Evolutionary conservation across 768 basidiomycete species (phyloP).

Genomic region (Chalciporus chontae): DNA sequence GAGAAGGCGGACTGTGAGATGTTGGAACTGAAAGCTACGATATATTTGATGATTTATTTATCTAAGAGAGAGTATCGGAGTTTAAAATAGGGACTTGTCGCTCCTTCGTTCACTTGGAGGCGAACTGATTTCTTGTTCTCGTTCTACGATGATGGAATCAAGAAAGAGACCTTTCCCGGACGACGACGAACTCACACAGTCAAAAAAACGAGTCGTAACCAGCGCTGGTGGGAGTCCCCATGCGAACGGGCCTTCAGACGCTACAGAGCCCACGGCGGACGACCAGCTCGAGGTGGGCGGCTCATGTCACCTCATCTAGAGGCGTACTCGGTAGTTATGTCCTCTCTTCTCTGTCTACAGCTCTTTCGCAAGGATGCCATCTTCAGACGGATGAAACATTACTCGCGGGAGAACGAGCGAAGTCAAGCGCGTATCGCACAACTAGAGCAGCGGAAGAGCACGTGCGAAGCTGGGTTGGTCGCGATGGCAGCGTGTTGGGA

Average conservation of each 20-base stretch:
- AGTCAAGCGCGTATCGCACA: conserved; percentile 57
- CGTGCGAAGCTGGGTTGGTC: conserved; percentile 67
- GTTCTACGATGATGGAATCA: conserved; percentile 44
- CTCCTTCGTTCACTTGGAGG: conserved; percentile 9
- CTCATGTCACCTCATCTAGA: conserved; percentile 15
- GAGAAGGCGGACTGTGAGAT: conserved; percentile 83
- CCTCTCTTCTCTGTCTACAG: conserved; percentile 35
- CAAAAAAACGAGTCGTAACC: conserved; percentile 57
- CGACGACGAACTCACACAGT: conserved; percentile 42
- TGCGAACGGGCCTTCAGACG: conserved; percentile 38
- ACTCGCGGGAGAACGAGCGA: conserved; percentile 71
- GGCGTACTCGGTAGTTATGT: conserved; percentile 21
- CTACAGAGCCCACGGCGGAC: conserved; percentile 46
- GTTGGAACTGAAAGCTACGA: too few relatives aligned
- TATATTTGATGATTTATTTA: too few relatives aligned
- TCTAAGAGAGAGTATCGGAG: conserved; percentile 28
- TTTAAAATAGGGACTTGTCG: conserved; percentile 20
- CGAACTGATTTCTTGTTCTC: conserved; percentile 11
- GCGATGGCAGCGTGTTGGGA: conserved; percentile 80
- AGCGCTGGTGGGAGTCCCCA: conserved; percentile 50
- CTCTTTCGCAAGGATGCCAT: conserved; percentile 86
- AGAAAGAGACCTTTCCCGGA: conserved; percentile 57
- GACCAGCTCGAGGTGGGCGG: conserved; percentile 63
- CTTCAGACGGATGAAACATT: conserved; percentile 80
- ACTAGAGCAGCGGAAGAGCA: conserved; percentile 61